A percentile compares a stretch with the other conserved stretches of the same genome.
Evolutionary conservation across 2,329 filamentous ascomycete species (phyloP).

Genomic region (Sporothrix globosa): DNA sequence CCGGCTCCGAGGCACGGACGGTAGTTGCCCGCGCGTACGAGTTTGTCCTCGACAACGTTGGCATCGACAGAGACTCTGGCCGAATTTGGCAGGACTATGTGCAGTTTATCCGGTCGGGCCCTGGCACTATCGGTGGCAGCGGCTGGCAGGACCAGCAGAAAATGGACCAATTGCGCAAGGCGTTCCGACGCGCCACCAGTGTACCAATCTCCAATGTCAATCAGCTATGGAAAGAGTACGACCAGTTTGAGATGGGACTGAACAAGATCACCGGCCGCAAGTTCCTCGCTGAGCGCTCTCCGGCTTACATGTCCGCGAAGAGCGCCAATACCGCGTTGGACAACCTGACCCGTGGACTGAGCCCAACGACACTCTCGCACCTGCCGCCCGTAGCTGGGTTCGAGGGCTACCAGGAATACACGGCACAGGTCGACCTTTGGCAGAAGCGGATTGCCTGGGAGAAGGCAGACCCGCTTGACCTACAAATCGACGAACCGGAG

Average conservation of each 20-base stretch:
- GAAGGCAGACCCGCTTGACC: slow-evolving; percentile 84
- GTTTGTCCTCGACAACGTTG: slow-evolving; percentile 85
- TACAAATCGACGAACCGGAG: slow-evolving; percentile 78
- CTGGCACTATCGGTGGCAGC: slow-evolving; percentile 80
- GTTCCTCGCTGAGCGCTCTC: slow-evolving; percentile 88
- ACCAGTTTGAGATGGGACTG: slow-evolving; percentile 89
- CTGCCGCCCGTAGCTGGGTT: slow-evolving; percentile 84
- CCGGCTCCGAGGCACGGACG: slow-evolving; percentile 72
- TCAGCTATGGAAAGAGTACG: slow-evolving; percentile 94
- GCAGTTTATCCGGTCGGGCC: slow-evolving; percentile 85
- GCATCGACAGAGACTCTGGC: slow-evolving; percentile 87
- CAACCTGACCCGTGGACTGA: slow-evolving; percentile 77
- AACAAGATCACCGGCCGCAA: slow-evolving; percentile 95
- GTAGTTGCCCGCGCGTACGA: slow-evolving; percentile 88
- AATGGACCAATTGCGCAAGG: slow-evolving; percentile 89
- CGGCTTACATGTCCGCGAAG: slow-evolving; percentile 93
- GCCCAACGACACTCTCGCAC: slow-evolving; percentile 75
- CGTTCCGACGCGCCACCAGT: slow-evolving; percentile 86
- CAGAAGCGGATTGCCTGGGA: slow-evolving; percentile 95
- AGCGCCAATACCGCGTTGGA: slow-evolving; percentile 89
- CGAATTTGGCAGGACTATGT: slow-evolving; percentile 94
- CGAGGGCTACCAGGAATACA: slow-evolving; percentile 82
- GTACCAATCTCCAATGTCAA: slow-evolving; percentile 84
- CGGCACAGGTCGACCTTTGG: slow-evolving; percentile 85
- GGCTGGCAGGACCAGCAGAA: slow-evolving; percentile 98